Evolutionary conservation across 768 basidiomycete species (phyloP), one percentile per base, ranked within the genome.

Genomic region (Amylocystis lapponica): DNA sequence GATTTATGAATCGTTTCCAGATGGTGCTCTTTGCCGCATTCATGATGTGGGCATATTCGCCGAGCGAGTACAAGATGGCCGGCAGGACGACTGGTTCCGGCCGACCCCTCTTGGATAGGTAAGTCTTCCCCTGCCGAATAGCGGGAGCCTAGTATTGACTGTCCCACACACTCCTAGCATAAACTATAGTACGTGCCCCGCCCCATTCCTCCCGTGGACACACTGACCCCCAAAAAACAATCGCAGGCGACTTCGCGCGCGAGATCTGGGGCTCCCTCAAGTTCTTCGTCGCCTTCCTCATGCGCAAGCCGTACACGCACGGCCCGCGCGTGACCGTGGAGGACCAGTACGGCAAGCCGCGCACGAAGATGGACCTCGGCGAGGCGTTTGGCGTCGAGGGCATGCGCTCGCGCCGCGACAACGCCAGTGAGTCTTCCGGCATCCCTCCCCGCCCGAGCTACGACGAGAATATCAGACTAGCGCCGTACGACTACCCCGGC

Each of bases 31-130:
- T 93, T 58, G 68, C 88, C 3, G 34, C 59, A 0, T 59, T 84
- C 34, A 93, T 93, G 85, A 74, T 76, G 67, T 93, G 86, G 86
- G 85, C 91, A 0, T 95, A 92, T 59, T 73, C 72, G 9, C 69
- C 72, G 49, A 70, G 64, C 0, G 90, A 92, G 52, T 94, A 93
- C 64, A 63, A 55, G 16, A 48, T 65, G 22, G 50, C 63, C 17
- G 76, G 69, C 13, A 51, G 57, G 7, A 61, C 71, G 29, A 86
- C 82, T 1, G 71, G 76, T 27, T 69, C 85, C 43, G 77, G 82
- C 74, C 69, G 76, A 25, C 83, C 89, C 2, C 62, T 92, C 16
- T 81, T 75, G 79, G 87, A 92, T 59, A 62, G 60, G 61, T 59
- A n/a, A 21, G 65, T n/a, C n/a, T n/a, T n/a, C n/a, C n/a, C n/a